Evolutionary conservation across 306 rosid genomes (phyloP), one percentile per base, ranked within the genome.

Genomic region (Pyrus betulifolia): DNA sequence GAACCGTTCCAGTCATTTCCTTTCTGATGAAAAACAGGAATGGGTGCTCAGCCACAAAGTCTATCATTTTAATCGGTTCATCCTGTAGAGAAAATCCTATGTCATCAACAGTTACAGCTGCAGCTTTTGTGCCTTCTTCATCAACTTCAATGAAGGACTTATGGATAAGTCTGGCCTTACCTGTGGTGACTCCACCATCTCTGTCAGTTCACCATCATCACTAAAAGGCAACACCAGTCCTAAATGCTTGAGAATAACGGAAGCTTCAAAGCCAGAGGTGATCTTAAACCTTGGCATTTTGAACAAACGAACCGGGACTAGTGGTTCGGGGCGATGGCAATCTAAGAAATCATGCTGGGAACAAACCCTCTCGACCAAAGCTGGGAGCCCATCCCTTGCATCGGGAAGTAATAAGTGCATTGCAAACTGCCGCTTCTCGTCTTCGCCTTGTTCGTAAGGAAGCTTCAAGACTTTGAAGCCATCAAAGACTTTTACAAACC

Each of bases 401-500:
- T 91, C 90, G 1, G 96, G 97, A 80, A 94, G 97, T 76, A 86
- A 83, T 55, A 91, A 23, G 76, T 89, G 87, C 96, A 94, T 89
- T 22, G 89, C 76, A 75, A 91, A 91, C 5, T 42, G 45, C 45
- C 66, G 75, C n/a, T 88, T 90, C 76, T 78, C 82, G 83, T 94
- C 95, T 51, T 80, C 76, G 4, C 91, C 93, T 79, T 85, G 82
- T 65, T 85, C 63, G 60, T 91, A 94, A 25, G 86, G 91, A 82
- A 90, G 96, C 35, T 85, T 81, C 46, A 94, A 85, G 49, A 91
- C 91, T 85, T 89, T 91, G 81, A 90, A 89, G 19, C 88, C 89
- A 33, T 90, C 84, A 52, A 69, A 90, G 72, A 82, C 86, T 23
- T 75, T 42, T 18, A 89, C 45, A 40, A 72, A 60, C 67, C 89